Conservation (phyloP, 2,329 filamentous ascomycete genomes). For the Didymosphaeria variabile region DNA sequence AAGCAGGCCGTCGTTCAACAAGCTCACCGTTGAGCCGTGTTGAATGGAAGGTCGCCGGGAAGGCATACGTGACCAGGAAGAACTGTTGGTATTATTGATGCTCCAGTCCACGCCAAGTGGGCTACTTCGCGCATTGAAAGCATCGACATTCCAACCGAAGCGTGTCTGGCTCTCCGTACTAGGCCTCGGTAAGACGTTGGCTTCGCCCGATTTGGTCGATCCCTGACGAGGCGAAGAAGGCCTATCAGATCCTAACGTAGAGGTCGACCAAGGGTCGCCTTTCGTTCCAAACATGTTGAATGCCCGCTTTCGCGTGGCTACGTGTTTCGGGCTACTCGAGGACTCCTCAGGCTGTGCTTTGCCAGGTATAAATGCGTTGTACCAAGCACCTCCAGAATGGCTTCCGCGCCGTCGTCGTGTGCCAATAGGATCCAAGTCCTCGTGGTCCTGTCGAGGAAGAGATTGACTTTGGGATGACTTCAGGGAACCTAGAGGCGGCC, state of each 20-base stretch:
- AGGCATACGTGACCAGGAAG: slow-evolving; percentile 76
- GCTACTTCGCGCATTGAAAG: slow-evolving; percentile 52
- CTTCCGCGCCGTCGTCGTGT: slow-evolving; percentile 64
- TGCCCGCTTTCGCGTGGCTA: slow-evolving; percentile 55
- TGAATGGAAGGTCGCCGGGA: slow-evolving; percentile 85
- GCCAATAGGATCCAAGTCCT: slow-evolving; percentile 57
- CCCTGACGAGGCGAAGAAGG: slow-evolving; percentile 68
- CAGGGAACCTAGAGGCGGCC: slow-evolving; percentile 72
- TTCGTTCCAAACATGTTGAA: slow-evolving; percentile 63
- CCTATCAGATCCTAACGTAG: slow-evolving; percentile 47
- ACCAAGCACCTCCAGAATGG: slow-evolving; percentile 61
- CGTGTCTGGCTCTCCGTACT: slow-evolving; percentile 50
- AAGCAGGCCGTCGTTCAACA: slow-evolving; percentile 61
- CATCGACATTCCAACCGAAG: slow-evolving; percentile 49
- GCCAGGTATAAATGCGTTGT: slow-evolving; percentile 61
- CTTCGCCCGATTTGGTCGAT: slow-evolving; percentile 68
- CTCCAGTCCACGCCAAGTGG: slow-evolving; percentile 55
- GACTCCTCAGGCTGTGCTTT: slow-evolving; percentile 46
- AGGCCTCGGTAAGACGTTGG: slow-evolving; percentile 46
- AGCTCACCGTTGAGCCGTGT: slow-evolving; percentile 73
- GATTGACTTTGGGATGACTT: slow-evolving; percentile 80
- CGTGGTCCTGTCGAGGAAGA: slow-evolving; percentile 68
- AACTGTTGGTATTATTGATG: slow-evolving; percentile 45
- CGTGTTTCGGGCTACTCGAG: slow-evolving; percentile 47
- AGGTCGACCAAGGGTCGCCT: slow-evolving; percentile 60